Base-by-base conservation (phyloP, 2,329 filamentous ascomycete species). In the Calonectria fujianensis region DNA sequence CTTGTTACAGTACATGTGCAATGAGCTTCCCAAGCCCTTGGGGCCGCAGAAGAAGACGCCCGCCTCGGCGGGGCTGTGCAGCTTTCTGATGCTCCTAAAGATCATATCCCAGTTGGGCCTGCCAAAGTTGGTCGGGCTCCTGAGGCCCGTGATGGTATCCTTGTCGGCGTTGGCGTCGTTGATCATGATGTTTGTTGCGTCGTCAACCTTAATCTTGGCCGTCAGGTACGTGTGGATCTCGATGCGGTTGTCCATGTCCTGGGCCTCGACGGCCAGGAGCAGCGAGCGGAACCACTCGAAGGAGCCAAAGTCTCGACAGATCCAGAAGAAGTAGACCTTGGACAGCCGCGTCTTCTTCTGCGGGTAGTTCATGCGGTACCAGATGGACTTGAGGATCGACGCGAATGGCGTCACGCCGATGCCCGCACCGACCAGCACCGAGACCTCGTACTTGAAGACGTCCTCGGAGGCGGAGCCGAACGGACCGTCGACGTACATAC, bases 271-370 rank as follows among this genome's bases (percentile, higher is more conserved):
- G 70, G 95, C 95, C 76, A 96, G 89, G 20, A 97, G 90, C 74
- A 97, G 87, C 32, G 94, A 96, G 65, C 94, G 91, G 89, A 97
- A 97, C 95, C 95, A 97, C 88, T 97, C 95, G 81, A 97, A 96
- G 0, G 94, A 95, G 41, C 93, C 94, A 82, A 96, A 96, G 85
- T 97, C 95, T 85, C 95, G 91, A 88, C 95, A 96, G 76, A 97
- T 93, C 95, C 95, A 97, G 90, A 97, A 96, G 88, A 97, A 97
- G 88, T 97, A 97, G 31, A 97, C 94, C 85, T 97, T 97, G 82
- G 93, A 90, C 54, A 97, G 89, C 5, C 94, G 90, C 3, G 94
- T 96, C 86, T 94, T 94, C 85, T 93, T 91, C 83, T 95, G 93
- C 3, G 94, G 94, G 85, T 95, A 96, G 89, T 96, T 96, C 93